Base-by-base conservation (phyloP, 1,284 basidiomycete species). In the Puccinia horiana region DNA sequence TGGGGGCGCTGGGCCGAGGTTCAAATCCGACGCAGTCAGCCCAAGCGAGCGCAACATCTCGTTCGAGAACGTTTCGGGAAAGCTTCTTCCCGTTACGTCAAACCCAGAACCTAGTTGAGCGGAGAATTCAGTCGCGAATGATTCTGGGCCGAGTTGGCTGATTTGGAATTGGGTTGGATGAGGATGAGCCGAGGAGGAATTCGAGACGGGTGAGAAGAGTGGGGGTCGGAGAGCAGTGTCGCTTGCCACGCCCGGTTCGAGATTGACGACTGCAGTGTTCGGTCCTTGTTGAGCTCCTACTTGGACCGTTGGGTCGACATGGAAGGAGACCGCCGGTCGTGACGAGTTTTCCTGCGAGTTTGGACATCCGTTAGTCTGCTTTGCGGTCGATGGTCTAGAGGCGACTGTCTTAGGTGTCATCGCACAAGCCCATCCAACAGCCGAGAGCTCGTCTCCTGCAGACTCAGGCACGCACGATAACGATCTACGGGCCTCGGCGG, bases 21-120 rank as follows among this genome's bases (percentile, higher is more conserved):
- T 56, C 1, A 74, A 14, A 20, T 56, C 72, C 14, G 52, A 54
- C 16, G 52, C 52, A n/a, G 72, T 56, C 29, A 74, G n/a, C n/a
- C 73, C 73, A 18, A 75, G 54, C 9, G 73, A 58, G 26, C 73
- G 73, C 37, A 58, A 75, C 54, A 75, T 75, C 18, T 58, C 73
- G 20, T 58, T 44, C 14, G 73, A 75, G 44, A 75, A 56, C 47
- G 73, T 58, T 8, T 58, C 73, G 12, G 35, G 23, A n/a, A 75
- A 75, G 29, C 73, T 58, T n/a, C n/a, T n/a, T 58, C 20, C 52
- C 11, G 52, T n/a, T 12, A 35, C 73, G 12, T 73, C 70, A 44
- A 73, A 44, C 20, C 49, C 70, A 54, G 70, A 18, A 16, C 29
- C 65, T n/a, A 69, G 12, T 23, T 69, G 20, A 2, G n/a, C n/a